Conservation (phyloP, 345 rosid genomes). For the Abelmoschus esculentus region DNA sequence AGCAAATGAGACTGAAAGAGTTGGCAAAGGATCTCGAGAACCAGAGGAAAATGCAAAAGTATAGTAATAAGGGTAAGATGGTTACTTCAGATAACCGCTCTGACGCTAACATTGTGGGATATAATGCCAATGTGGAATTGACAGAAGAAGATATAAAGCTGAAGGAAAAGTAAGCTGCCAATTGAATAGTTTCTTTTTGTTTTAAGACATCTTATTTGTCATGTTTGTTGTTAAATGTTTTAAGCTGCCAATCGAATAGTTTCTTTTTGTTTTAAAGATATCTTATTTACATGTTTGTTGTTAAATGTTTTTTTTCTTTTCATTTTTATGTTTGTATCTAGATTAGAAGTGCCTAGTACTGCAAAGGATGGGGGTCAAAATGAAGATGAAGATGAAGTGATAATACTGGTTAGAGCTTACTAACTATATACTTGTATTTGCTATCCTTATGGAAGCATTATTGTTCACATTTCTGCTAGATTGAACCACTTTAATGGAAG, state of each 20-base stretch:
- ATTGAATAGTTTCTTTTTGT: neutral
- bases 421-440: neutral
- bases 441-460: neutral
- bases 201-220: neutral
- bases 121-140: conserved; percentile 15
- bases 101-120: conserved; percentile 10
- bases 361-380: neutral
- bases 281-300: too few species aligned
- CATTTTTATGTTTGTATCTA: conserved; percentile 19
- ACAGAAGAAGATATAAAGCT: conserved; percentile 33
- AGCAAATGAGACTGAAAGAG: conserved; percentile 69
- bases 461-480: neutral
- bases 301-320: conserved; percentile 7
- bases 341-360: conserved; percentile 54
- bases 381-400: conserved; percentile 8
- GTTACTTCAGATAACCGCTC: conserved; percentile 24
- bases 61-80: conserved; percentile 39
- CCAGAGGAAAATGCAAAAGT: conserved; percentile 40
- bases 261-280: too few species aligned
- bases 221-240: neutral
- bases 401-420: conserved; percentile 1
- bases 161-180: conserved; percentile 61
- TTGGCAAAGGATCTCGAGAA: conserved; percentile 61
- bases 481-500: neutral
- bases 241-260: too few species aligned